phyloP scores from a whole-genome alignment of 257 asterid genomes.

The Misopates orontium region DNA sequence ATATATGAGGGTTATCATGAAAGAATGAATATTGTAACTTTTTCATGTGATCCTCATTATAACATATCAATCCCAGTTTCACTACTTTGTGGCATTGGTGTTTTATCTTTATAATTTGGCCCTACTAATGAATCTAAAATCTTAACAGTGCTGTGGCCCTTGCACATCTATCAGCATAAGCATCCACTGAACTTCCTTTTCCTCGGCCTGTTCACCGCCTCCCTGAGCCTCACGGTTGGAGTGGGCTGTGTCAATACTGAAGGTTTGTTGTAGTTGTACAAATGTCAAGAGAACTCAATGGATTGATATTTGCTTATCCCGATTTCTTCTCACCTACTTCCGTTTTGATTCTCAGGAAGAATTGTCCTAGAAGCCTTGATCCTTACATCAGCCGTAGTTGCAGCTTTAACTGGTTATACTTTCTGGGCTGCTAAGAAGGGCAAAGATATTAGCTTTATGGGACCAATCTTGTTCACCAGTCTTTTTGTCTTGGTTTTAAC shows the following conservation, averaged over 20 bases:
- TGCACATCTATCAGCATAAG: conserved; percentile 78
- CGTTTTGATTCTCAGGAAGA: conserved; percentile 51
- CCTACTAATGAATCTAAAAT: conserved; percentile 21
- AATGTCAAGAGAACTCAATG: not conserved
- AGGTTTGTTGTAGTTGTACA: conserved; percentile 52
- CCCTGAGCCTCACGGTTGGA: conserved; percentile 83
- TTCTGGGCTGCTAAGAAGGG: conserved; percentile 99
- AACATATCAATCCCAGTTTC: not conserved
- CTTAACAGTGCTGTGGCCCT: conserved; percentile 80
- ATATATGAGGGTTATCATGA: not conserved
- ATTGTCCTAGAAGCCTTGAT: conserved; percentile 88
- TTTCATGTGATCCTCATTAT: not conserved
- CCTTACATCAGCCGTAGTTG: conserved; percentile 90
- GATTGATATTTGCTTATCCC: conserved; percentile 11
- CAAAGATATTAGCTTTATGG: conserved; percentile 89
- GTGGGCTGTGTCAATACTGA: conserved; percentile 91
- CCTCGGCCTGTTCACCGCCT: conserved; percentile 90
- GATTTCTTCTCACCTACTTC: conserved; percentile 12
- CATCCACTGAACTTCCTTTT: conserved; percentile 85
- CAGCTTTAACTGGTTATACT: conserved; percentile 82
- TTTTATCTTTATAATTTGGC: not conserved
- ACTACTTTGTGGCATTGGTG: not conserved
- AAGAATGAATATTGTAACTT: not conserved
- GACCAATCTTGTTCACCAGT: conserved; percentile 91
- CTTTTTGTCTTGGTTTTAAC: conserved; percentile 73